phyloP scores from a whole-genome alignment of 805 yeast species.

The Torulaspora delbrueckii region DNA sequence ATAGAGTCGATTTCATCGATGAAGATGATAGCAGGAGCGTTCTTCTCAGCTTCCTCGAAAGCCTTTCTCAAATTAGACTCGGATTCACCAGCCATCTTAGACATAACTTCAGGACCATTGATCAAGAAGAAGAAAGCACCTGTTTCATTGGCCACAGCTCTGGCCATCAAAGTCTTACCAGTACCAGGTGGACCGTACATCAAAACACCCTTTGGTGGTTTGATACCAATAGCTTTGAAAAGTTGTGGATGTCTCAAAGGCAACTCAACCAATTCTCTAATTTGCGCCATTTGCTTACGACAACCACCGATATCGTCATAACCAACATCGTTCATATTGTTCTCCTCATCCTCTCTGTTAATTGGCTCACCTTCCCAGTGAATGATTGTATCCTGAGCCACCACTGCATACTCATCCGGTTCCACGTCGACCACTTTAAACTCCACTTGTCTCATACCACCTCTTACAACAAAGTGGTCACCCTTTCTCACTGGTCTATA shows the following conservation, averaged over 20 bases:
- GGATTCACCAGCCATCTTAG: conserved; percentile 99
- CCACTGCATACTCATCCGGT: conserved; percentile 95
- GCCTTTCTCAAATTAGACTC: conserved; percentile 97
- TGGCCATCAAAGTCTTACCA: conserved; percentile 98
- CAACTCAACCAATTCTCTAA: conserved; percentile 95
- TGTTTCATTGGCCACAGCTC: conserved; percentile 99
- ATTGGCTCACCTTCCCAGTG: conserved; percentile 99
- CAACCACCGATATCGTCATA: conserved; percentile 99
- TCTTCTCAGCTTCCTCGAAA: conserved; percentile 98
- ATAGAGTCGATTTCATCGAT: conserved; percentile 98
- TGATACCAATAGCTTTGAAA: conserved; percentile 96
- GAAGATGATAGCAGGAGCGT: conserved; percentile 95
- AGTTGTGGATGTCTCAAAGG: conserved; percentile 98
- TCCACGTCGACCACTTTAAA: conserved; percentile 98
- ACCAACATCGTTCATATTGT: conserved; percentile 93
- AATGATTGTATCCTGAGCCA: conserved; percentile 95
- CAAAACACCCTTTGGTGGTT: conserved; percentile 96
- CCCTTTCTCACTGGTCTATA: conserved; percentile 98
- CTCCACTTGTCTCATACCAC: conserved; percentile 99
- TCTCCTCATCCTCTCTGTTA: conserved; percentile 90
- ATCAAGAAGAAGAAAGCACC: conserved; percentile 98
- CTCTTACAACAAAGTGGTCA: conserved; percentile 92
- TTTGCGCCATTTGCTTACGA: conserved; percentile 99
- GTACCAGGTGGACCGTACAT: conserved; percentile 99
- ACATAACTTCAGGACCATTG: conserved; percentile 99